Evolutionary conservation across 108 stramenopile genomes (phyloP).

Genomic region (Aurantiochytrium sp.): DNA sequence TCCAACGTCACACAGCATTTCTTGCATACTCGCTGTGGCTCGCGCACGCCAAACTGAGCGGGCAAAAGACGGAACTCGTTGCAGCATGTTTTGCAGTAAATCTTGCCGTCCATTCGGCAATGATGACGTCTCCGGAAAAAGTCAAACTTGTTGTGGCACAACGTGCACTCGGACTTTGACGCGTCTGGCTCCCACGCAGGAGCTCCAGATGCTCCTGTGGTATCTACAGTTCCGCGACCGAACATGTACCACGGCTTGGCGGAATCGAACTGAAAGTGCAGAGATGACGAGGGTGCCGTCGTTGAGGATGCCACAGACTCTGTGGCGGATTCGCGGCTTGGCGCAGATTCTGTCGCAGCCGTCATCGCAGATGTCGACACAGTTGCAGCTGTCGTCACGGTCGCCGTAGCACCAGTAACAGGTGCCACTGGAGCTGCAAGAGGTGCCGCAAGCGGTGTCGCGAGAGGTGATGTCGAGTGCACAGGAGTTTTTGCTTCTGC

Average conservation of each 20-base stretch:
- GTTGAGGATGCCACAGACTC: neutral
- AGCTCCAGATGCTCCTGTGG: neutral
- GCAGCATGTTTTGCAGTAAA: constrained; percentile 31
- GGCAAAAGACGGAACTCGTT: constrained; percentile 18
- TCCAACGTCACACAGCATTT: constrained; percentile 13
- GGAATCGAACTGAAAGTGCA: neutral
- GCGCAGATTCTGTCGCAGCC: too few species aligned
- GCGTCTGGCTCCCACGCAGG: neutral
- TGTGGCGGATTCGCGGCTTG: neutral
- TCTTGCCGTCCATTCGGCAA: constrained; percentile 30
- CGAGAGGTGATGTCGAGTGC: too few species aligned
- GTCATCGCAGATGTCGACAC: too few species aligned
- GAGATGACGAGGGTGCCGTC: neutral
- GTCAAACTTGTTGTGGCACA: neutral
- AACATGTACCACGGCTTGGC: neutral
- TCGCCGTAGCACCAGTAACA: too few species aligned
- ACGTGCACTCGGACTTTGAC: neutral
- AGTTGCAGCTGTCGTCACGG: too few species aligned
- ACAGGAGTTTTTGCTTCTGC: too few species aligned
- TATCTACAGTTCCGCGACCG: neutral
- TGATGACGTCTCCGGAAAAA: constrained; percentile 26
- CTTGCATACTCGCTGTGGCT: constrained; percentile 28
- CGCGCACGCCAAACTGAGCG: neutral
- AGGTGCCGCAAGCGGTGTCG: too few species aligned
- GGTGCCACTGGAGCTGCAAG: too few species aligned